Base-by-base conservation (phyloP, 306 rosid species). In the Pterocarpus santalinus region DNA sequence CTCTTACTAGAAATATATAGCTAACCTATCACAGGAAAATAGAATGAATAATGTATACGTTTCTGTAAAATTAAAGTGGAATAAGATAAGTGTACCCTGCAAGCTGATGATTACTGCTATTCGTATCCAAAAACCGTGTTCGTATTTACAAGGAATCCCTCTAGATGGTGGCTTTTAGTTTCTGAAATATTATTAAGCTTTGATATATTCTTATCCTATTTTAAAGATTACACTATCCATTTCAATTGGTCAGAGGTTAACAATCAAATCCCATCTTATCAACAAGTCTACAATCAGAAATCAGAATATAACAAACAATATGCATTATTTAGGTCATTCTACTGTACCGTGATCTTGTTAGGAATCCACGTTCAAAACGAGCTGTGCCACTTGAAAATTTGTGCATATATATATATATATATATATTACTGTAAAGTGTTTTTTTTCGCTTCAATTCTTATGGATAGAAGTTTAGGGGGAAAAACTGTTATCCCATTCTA, bases 251-350 rank as follows among this genome's bases (percentile, higher is more conserved):
- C 74, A 30, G 10, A 12, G 43, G 61, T 13, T 69, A 44, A 35
- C 75, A 49, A 70, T 70, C 75, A 49, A 12, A 70, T 70, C 61
- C 44, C 13, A 49, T 70, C 60, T 32, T 47, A 70, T 70, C 75
- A 47, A 49, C 3, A 70, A 47, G 75, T 47, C 30, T 13, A 13
- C 62, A 32, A 7, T 70, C 62, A 70, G 61, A 70, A 49, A 13
- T 70, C 61, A 70, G 61, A 70, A 44, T 68, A 32, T 11, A 49
- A 68, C 57, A 28, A 22, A 22, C 28, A 63, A 38, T 64, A 69
- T 70, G 16, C 28, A 6, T 70, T 70, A 10, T 8, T 13, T 41
- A 22, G 34, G 13, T 30, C 28, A 49, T 49, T 70, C 61, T 49
- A n/a, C 32, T 65, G 33, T 38, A n/a, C 55, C 55, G 12, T 16